These are phyloP conservation scores for Mucor racemosus DNA, from an alignment of 371 early-diverging fungal species.

Conservation along the genomic window DNA sequence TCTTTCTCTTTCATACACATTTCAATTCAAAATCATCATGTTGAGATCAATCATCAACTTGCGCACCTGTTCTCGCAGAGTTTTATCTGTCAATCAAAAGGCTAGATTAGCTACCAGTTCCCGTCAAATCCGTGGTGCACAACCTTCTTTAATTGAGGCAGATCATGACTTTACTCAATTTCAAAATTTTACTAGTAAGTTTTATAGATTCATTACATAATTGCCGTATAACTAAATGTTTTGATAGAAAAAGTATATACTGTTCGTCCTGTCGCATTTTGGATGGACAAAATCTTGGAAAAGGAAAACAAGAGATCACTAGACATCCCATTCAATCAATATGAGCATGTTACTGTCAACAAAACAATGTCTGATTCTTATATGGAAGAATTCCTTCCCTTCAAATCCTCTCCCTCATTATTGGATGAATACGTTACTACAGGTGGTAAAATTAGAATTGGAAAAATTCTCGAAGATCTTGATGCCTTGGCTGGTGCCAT, in stretches of 20 bases:
- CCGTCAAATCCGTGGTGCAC: slow-evolving; percentile 21
- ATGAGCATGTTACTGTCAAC: slow-evolving; percentile 8
- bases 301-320: slow-evolving; percentile 21
- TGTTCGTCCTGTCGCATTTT: slow-evolving; percentile 41
- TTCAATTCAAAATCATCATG: neutral
- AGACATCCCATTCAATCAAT: slow-evolving; percentile 1
- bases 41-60: neutral
- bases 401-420: slow-evolving; percentile 75
- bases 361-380: slow-evolving; percentile 66
- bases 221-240: neutral
- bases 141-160: slow-evolving; percentile 19
- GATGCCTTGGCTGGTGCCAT: slow-evolving; percentile 86
- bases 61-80: slow-evolving; percentile 1
- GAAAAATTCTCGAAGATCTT: slow-evolving; percentile 73
- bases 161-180: slow-evolving; percentile 6
- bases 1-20: neutral
- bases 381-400: slow-evolving; percentile 77
- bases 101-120: slow-evolving; percentile 21
- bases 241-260: slow-evolving; percentile 40
- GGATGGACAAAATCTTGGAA: slow-evolving; percentile 43
- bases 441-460: slow-evolving; percentile 66
- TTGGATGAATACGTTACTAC: slow-evolving; percentile 82
- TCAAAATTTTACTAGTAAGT: slow-evolving; percentile 12
- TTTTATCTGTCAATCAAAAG: slow-evolving; percentile 2
- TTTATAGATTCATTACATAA: neutral